phyloP scores from a whole-genome alignment of 2,329 filamentous ascomycete species.

The Xylariaceae sp. region DNA sequence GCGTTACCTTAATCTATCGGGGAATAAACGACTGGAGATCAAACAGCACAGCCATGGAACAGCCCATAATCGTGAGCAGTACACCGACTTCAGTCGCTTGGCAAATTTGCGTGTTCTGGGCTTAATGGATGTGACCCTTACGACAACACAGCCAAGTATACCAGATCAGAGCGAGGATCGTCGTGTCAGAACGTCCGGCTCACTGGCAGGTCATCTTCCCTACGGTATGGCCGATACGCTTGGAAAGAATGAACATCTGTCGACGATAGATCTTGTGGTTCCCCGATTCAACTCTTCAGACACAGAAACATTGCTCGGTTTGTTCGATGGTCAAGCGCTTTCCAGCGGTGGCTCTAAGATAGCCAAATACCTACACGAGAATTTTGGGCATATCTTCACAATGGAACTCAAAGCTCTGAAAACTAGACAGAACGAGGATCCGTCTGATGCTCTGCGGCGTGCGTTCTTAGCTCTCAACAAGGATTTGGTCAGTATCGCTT shows the following conservation, averaged over 20 bases:
- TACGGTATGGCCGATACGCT: slow-evolving; percentile 98
- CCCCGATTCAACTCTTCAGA: slow-evolving; percentile 88
- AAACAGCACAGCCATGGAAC: slow-evolving; percentile 58
- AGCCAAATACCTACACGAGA: slow-evolving; percentile 93
- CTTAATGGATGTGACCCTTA: slow-evolving; percentile 96
- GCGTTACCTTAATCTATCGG: slow-evolving; percentile 91
- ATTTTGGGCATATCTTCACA: slow-evolving; percentile 81
- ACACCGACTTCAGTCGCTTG: slow-evolving; percentile 84
- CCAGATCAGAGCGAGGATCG: slow-evolving; percentile 94
- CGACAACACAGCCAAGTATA: slow-evolving; percentile 83
- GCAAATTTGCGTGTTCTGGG: slow-evolving; percentile 82
- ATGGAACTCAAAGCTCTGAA: slow-evolving; percentile 75
- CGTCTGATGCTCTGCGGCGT: slow-evolving; percentile 77
- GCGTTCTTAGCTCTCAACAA: slow-evolving; percentile 91
- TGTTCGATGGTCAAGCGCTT: slow-evolving; percentile 92
- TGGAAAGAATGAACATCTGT: slow-evolving; percentile 89
- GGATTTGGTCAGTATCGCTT: slow-evolving; percentile 81
- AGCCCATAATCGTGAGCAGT: slow-evolving; percentile 62
- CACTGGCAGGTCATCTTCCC: slow-evolving; percentile 79
- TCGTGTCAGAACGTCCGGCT: slow-evolving; percentile 95
- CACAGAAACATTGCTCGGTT: slow-evolving; percentile 83
- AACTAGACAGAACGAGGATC: slow-evolving; percentile 64
- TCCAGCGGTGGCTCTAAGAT: slow-evolving; percentile 90
- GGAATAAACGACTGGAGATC: slow-evolving; percentile 95
- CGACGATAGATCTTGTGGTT: slow-evolving; percentile 91